Conservation (phyloP, 768 basidiomycete genomes). For the Botryobasidium botryosum region DNA sequence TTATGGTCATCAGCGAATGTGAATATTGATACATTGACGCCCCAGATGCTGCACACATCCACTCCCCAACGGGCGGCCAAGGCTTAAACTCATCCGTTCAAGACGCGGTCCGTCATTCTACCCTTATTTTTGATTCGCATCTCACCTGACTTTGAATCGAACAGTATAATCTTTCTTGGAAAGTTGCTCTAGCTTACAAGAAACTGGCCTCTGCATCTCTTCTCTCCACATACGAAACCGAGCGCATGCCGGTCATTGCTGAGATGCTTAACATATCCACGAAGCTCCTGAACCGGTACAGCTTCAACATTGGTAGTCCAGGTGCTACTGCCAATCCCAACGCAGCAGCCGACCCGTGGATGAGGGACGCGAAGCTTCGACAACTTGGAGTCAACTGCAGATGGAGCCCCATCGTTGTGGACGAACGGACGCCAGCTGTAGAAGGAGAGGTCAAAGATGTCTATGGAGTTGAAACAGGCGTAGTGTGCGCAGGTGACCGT, state of each 20-base stretch:
- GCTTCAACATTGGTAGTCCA: too few species aligned
- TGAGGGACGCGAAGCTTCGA: too few species aligned
- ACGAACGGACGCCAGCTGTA: constrained; percentile 23
- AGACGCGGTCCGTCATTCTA: constrained; percentile 20
- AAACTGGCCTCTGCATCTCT: not conserved
- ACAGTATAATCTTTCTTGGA: not conserved
- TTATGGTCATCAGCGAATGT: not conserved
- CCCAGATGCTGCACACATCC: constrained; percentile 33
- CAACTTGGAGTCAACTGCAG: constrained; percentile 39
- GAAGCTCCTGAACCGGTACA: too few species aligned
- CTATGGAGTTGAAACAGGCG: too few species aligned
- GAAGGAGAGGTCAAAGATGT: constrained; percentile 7
- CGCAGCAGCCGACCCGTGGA: too few species aligned
- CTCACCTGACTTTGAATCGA: not conserved
- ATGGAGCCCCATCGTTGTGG: constrained; percentile 31
- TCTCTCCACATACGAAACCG: not conserved
- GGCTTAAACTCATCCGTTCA: constrained; percentile 26
- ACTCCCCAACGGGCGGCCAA: constrained; percentile 30
- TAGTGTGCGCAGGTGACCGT: constrained; percentile 29
- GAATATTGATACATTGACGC: too few species aligned
- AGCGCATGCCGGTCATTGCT: not conserved
- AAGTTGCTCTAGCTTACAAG: not conserved
- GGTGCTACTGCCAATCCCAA: too few species aligned
- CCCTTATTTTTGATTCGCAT: not conserved
- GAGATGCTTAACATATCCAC: too few species aligned